Percentiles rank a stretch among this genome's conserved stretches.
phyloP scores from a whole-genome alignment of 2,329 filamentous ascomycete species.

The Aspergillus sergii region DNA sequence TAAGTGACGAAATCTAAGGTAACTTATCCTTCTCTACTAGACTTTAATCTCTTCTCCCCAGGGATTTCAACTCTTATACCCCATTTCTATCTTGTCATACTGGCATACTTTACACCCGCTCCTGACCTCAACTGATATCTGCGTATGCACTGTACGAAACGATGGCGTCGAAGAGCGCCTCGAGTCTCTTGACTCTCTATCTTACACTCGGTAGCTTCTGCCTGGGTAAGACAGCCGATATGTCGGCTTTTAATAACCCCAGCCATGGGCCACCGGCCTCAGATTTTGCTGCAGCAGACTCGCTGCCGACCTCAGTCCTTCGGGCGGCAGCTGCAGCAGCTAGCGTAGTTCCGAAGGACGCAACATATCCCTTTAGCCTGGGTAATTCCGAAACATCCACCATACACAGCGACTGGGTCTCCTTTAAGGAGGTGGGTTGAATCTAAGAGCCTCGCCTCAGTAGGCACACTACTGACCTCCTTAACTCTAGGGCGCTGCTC shows the following conservation, averaged over 20 bases:
- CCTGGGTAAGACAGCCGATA: constrained; percentile 21
- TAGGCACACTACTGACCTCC: background rate
- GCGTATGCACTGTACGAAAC: background rate
- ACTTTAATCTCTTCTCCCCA: background rate
- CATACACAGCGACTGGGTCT: constrained; percentile 32
- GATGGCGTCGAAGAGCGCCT: background rate
- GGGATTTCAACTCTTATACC: background rate
- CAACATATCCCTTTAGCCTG: constrained; percentile 28
- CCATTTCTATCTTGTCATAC: no score
- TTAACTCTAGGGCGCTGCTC: constrained; percentile 28
- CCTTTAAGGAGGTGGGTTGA: constrained; percentile 25
- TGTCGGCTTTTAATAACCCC: constrained; percentile 26
- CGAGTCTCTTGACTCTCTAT: background rate
- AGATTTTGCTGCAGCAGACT: constrained; percentile 29
- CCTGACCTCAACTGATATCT: background rate
- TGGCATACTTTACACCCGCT: background rate
- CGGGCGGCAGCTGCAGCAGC: constrained; percentile 28
- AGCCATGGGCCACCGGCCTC: constrained; percentile 26
- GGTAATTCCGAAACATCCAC: constrained; percentile 24
- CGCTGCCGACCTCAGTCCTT: constrained; percentile 28
- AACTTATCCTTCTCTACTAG: background rate
- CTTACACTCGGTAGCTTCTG: background rate
- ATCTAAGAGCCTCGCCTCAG: background rate
- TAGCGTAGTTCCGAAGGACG: constrained; percentile 24
- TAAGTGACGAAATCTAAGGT: background rate